Evolutionary conservation across 352 stramenopile species (phyloP), one percentile per base, ranked within the genome.

Genomic region (Peronospora tabacina): DNA sequence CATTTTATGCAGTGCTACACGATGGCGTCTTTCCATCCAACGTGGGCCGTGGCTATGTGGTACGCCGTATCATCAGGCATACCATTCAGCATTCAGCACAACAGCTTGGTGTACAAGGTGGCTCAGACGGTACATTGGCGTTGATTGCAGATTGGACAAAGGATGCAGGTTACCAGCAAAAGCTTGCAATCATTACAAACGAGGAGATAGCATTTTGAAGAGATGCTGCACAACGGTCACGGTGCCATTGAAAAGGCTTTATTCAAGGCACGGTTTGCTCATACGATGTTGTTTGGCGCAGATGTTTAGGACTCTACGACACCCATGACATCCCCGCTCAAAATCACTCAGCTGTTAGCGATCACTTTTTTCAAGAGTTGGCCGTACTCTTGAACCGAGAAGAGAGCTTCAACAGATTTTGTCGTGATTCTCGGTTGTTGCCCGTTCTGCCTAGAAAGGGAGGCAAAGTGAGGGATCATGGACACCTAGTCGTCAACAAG

Each of bases 21-120:
- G 94, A 98, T 69, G 94, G 94, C 22, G 92, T 96, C 26, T 94
- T 97, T 49, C 95, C 95, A 16, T 97, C 85, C 5, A 98, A 97
- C 52, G 87, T 97, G 45, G 94, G 94, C 11, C 84, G 95, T 34
- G 95, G 95, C 19, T 99, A 99, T 64, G 94, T 98, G 11, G 55
- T 99, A 24, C 77, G 95, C 33, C 87, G 95, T 50, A 93, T 98
- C 15, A 71, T 98, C 36, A 79, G 94, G n/a, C 87, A 94, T 7
- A 79, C 74, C 3, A 89, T 92, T 50, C 75, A 78, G 8, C 68
- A 83, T 41, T n/a, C n/a, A n/a, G 82, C 72, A 5, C 77, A 89
- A 42, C 66, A 82, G 24, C 69, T 73, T 22, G 71, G 72, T 29
- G 75, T 90, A 7, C 26, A 65, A 2, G 44, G 66, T 40, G 61